Conservation (phyloP, 1,284 basidiomycete species). For the Pterulicium gracile region DNA sequence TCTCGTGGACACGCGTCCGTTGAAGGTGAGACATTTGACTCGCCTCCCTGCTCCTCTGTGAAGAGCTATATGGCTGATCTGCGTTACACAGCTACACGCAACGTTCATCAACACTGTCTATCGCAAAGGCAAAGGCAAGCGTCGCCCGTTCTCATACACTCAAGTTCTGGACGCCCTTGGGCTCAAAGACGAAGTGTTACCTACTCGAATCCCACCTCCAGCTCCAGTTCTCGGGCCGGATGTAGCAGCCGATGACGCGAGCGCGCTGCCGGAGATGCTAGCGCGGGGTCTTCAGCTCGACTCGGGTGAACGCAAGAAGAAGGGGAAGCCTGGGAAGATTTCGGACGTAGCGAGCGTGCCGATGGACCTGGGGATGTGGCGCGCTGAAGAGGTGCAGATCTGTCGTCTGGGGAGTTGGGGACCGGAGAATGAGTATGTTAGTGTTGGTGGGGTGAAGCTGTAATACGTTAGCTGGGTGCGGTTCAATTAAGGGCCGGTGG, state of each 20-base stretch:
- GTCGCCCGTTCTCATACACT: conserved; percentile 34
- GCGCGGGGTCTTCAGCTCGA: too few species aligned
- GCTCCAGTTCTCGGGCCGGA: too few species aligned
- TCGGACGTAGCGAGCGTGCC: conserved; percentile 1
- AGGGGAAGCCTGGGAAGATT: too few species aligned
- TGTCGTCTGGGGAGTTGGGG: conserved; percentile 24
- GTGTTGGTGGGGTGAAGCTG: conserved; percentile 20
- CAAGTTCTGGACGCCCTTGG: conserved; percentile 16
- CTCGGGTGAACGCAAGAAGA: too few species aligned
- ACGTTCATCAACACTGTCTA: conserved; percentile 38
- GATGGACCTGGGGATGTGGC: conserved; percentile 19
- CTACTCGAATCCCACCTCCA: conserved; percentile 6
- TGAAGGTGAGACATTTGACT: conserved; percentile 25
- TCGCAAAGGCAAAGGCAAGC: conserved; percentile 20
- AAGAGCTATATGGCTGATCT: neutral
- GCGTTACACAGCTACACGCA: conserved; percentile 31
- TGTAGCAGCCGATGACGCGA: too few species aligned
- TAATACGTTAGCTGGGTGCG: too few species aligned
- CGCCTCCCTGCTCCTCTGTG: neutral
- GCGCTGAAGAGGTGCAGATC: conserved; percentile 20
- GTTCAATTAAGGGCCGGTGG: too few species aligned
- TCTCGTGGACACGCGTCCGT: conserved; percentile 23
- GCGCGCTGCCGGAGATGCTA: too few species aligned
- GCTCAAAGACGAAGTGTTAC: conserved; percentile 6
- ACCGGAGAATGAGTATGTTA: conserved; percentile 20